Conservation (phyloP, 345 rosid genomes). For the Mangifera indica region DNA sequence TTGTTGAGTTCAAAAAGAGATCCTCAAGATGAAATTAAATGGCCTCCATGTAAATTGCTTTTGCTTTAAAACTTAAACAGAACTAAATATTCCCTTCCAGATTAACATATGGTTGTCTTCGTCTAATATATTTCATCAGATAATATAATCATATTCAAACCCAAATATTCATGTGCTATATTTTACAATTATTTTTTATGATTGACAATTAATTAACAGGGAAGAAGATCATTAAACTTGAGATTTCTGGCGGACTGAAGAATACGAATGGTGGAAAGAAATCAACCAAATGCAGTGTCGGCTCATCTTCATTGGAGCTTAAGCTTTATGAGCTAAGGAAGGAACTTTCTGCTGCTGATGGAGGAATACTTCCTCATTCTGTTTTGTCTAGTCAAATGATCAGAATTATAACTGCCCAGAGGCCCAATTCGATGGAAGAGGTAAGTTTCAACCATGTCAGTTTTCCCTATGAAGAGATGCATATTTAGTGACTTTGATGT, state of each 20-base stretch:
- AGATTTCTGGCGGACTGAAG: constrained; percentile 49
- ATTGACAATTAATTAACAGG: constrained; percentile 32
- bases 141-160: neutral
- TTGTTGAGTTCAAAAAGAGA: neutral
- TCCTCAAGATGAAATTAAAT: neutral
- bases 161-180: neutral
- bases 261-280: constrained; percentile 29
- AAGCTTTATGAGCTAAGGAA: constrained; percentile 81
- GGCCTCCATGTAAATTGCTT: neutral
- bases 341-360: constrained; percentile 60
- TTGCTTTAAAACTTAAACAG: neutral
- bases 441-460: constrained; percentile 32
- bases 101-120: neutral
- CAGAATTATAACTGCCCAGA: constrained; percentile 49
- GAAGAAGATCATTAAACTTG: constrained; percentile 61
- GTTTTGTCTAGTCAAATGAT: constrained; percentile 78
- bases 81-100: neutral
- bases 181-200: neutral
- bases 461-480: neutral
- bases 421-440: constrained; percentile 63
- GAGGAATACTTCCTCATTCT: constrained; percentile 84
- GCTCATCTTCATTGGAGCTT: constrained; percentile 51
- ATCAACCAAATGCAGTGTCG: constrained; percentile 40
- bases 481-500: neutral
- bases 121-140: neutral